phyloP scores from a whole-genome alignment of 345 rosid genomes.

The Rhizophora mangle region DNA sequence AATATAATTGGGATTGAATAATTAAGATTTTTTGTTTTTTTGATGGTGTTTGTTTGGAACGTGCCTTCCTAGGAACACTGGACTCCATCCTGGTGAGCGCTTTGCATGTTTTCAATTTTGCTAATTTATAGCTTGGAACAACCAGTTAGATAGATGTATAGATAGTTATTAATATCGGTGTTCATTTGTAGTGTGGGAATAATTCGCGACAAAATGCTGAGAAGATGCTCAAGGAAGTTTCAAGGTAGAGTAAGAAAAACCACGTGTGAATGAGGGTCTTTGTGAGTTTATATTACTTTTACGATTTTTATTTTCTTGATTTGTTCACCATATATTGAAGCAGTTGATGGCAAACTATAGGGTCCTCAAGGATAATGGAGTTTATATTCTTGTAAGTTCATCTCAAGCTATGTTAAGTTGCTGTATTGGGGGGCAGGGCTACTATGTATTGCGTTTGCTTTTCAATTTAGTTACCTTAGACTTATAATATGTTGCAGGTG shows the following conservation, averaged over 20 bases:
- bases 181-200: slow-evolving; percentile 60
- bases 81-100: slow-evolving; percentile 84
- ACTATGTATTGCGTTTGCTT: neutral
- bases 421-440: too few relatives aligned
- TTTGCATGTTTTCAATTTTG: neutral
- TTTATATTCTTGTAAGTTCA: slow-evolving; percentile 66
- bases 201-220: slow-evolving; percentile 61
- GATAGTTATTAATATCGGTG: neutral
- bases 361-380: slow-evolving; percentile 94
- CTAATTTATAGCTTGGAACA: slow-evolving; percentile 1
- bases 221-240: slow-evolving; percentile 73
- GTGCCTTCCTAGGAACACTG: slow-evolving; percentile 61
- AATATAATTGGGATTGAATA: neutral
- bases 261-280: neutral
- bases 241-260: slow-evolving; percentile 40
- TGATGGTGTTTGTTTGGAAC: slow-evolving; percentile 15
- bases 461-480: slow-evolving; percentile 9
- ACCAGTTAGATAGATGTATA: neutral
- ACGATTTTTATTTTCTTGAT: slow-evolving; percentile 58
- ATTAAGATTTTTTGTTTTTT: neutral
- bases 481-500: slow-evolving; percentile 41
- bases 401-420: neutral
- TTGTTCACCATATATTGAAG: slow-evolving; percentile 74
- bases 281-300: slow-evolving; percentile 14
- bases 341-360: slow-evolving; percentile 89